Evolutionary conservation across 176 grass and related monocot species (phyloP).

Genomic region (Carex kokanica): DNA sequence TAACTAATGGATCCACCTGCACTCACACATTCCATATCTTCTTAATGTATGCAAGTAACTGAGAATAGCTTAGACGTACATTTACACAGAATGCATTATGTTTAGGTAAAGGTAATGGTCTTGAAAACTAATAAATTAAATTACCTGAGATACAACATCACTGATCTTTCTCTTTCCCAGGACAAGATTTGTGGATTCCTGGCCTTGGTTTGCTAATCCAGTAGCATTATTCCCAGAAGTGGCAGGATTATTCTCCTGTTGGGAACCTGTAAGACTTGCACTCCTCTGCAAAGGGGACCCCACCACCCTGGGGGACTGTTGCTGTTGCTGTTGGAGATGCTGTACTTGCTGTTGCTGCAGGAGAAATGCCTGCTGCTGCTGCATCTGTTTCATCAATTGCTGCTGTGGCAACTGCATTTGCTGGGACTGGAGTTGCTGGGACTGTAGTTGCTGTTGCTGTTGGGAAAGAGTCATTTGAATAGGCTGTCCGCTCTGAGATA

Average conservation of each 20-base stretch:
- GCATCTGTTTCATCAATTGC: constrained; percentile 50
- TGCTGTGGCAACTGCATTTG: constrained; percentile 62
- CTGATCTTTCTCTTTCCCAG: constrained; percentile 93
- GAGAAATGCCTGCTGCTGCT: constrained; percentile 36
- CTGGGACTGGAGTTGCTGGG: constrained; percentile 74
- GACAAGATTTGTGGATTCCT: constrained; percentile 68
- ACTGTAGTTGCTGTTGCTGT: constrained; percentile 72
- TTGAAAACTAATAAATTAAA: constrained; percentile 25
- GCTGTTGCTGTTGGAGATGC: constrained; percentile 37
- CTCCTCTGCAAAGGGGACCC: constrained; percentile 64
- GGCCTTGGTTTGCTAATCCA: constrained; percentile 63
- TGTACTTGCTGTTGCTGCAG: constrained; percentile 46
- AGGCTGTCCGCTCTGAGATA: constrained; percentile 71
- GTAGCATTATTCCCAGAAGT: constrained; percentile 49
- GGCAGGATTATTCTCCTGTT: constrained; percentile 53
- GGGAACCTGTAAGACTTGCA: constrained; percentile 60
- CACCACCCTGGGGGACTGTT: constrained; percentile 71
- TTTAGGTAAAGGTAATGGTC: not conserved
- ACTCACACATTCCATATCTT: constrained; percentile 24
- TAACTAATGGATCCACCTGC: constrained; percentile 78
- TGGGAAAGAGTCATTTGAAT: constrained; percentile 55
- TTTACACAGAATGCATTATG: constrained; percentile 8
- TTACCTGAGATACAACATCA: constrained; percentile 89
- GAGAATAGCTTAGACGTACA: not conserved
- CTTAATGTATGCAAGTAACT: not conserved